These are phyloP conservation scores for Pyrenophora teres DNA, from an alignment of 2,329 filamentous ascomycete species.

Conservation along the genomic window DNA sequence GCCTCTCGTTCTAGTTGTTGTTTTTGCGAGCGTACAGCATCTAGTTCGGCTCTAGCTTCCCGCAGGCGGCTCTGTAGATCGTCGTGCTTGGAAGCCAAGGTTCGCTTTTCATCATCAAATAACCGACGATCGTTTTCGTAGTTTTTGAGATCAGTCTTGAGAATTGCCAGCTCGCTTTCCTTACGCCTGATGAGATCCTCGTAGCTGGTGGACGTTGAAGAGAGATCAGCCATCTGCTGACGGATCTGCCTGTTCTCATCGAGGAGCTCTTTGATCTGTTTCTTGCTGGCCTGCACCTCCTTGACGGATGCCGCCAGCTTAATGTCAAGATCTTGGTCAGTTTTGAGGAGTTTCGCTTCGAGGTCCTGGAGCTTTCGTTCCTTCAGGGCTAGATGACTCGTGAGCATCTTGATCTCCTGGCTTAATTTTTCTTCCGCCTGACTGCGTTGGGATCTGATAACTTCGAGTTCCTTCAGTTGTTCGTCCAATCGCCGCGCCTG, in stretches of 20 bases:
- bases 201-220: slow-evolving; percentile 90
- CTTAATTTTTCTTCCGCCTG: slow-evolving; percentile 75
- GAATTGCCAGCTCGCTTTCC: slow-evolving; percentile 85
- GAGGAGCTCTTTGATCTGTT: slow-evolving; percentile 74
- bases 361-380: slow-evolving; percentile 88
- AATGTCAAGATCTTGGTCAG: slow-evolving; percentile 86
- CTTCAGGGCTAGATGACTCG: slow-evolving; percentile 86
- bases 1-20: slow-evolving; percentile 85
- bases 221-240: slow-evolving; percentile 82
- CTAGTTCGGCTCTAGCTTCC: slow-evolving; percentile 84
- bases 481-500: slow-evolving; percentile 72
- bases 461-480: slow-evolving; percentile 72
- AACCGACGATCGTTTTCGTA: slow-evolving; percentile 78
- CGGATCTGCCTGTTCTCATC: slow-evolving; percentile 83
- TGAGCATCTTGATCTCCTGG: slow-evolving; percentile 87
- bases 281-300: slow-evolving; percentile 74
- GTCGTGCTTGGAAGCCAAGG: slow-evolving; percentile 75
- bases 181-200: slow-evolving; percentile 93
- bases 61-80: slow-evolving; percentile 75
- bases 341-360: slow-evolving; percentile 79
- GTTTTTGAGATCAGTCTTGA: slow-evolving; percentile 83
- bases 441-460: slow-evolving; percentile 72
- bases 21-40: slow-evolving; percentile 83
- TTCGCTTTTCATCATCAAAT: slow-evolving; percentile 78
- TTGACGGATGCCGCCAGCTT: slow-evolving; percentile 79